These are phyloP conservation scores for Amanita pseudoporphyria DNA, from an alignment of 768 basidiomycete species.

Conservation along the genomic window DNA sequence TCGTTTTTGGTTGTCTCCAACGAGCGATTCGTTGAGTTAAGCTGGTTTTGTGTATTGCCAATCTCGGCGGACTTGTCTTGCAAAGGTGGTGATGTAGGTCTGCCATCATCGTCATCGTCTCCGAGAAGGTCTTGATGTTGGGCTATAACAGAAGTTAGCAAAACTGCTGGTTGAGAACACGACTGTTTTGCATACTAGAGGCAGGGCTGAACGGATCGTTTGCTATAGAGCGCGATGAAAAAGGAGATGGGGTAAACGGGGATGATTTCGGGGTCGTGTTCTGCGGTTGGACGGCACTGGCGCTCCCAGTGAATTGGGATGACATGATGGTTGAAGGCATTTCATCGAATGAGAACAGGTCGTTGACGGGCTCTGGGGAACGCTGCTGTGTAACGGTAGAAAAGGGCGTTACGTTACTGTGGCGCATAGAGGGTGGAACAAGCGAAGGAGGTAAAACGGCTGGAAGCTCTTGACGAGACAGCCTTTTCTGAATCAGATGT, in stretches of 20 bases:
- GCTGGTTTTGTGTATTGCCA: slow-evolving; percentile 79
- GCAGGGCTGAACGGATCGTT: slow-evolving; percentile 40
- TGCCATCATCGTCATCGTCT: slow-evolving; percentile 56
- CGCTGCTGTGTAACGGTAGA: slow-evolving; percentile 28
- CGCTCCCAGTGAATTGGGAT: slow-evolving; percentile 29
- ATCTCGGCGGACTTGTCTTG: slow-evolving; percentile 79
- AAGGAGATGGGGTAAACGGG: slow-evolving; percentile 17
- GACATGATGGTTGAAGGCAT: slow-evolving; percentile 37
- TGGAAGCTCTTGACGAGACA: slow-evolving; percentile 74
- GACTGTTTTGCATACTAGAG: slow-evolving; percentile 15
- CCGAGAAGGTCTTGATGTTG: slow-evolving; percentile 49
- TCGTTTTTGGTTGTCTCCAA: slow-evolving; percentile 58
- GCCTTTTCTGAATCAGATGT: slow-evolving; percentile 83
- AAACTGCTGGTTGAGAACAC: neutral
- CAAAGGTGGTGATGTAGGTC: slow-evolving; percentile 35
- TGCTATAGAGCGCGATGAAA: slow-evolving; percentile 15
- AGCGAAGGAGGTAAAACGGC: slow-evolving; percentile 58
- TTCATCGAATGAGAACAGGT: slow-evolving; percentile 47
- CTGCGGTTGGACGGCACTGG: slow-evolving; percentile 22
- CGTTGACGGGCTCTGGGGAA: slow-evolving; percentile 33
- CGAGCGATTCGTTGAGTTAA: slow-evolving; percentile 69
- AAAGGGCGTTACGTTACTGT: slow-evolving; percentile 27
- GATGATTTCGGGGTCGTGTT: slow-evolving; percentile 18
- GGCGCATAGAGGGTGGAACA: slow-evolving; percentile 75
- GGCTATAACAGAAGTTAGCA: slow-evolving; percentile 5